These are phyloP conservation scores for Geotrichum carabidarum DNA, from an alignment of 1,139 yeast species.

Conservation along the genomic window DNA sequence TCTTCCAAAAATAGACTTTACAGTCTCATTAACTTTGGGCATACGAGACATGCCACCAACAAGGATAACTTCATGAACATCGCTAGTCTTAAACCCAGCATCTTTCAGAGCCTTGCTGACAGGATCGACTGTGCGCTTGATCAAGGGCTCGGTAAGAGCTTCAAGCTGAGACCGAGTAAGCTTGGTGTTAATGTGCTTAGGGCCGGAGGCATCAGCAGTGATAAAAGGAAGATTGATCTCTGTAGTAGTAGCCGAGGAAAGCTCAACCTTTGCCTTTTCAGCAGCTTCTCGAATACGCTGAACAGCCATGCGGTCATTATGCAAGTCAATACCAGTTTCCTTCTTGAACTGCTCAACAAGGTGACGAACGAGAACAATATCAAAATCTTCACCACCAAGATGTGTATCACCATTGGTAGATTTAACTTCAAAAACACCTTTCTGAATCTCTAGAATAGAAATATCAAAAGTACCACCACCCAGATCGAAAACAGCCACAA, in stretches of 20 bases:
- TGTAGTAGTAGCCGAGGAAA: constrained; percentile 88
- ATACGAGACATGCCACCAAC: constrained; percentile 99
- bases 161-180: constrained; percentile 91
- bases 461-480: constrained; percentile 91
- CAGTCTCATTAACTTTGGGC: constrained; percentile 99
- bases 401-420: constrained; percentile 89
- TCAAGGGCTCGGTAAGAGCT: constrained; percentile 79
- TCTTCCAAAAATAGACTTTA: constrained; percentile 83
- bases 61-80: constrained; percentile 87
- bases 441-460: constrained; percentile 77
- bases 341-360: constrained; percentile 89
- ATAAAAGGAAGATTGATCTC: constrained; percentile 96
- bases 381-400: constrained; percentile 81
- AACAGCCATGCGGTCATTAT: constrained; percentile 94
- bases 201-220: constrained; percentile 92
- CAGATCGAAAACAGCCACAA: constrained; percentile 78
- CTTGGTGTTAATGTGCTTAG: constrained; percentile 95
- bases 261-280: constrained; percentile 98
- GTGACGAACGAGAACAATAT: constrained; percentile 80
- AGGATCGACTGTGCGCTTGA: constrained; percentile 92
- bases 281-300: constrained; percentile 99
- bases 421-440: constrained; percentile 83
- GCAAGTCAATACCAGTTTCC: constrained; percentile 84
- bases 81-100: constrained; percentile 80
- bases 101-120: constrained; percentile 98